These are phyloP conservation scores for Coniosporium tulheliwenetii DNA, from an alignment of 2,329 filamentous ascomycete species.

Conservation along the genomic window DNA sequence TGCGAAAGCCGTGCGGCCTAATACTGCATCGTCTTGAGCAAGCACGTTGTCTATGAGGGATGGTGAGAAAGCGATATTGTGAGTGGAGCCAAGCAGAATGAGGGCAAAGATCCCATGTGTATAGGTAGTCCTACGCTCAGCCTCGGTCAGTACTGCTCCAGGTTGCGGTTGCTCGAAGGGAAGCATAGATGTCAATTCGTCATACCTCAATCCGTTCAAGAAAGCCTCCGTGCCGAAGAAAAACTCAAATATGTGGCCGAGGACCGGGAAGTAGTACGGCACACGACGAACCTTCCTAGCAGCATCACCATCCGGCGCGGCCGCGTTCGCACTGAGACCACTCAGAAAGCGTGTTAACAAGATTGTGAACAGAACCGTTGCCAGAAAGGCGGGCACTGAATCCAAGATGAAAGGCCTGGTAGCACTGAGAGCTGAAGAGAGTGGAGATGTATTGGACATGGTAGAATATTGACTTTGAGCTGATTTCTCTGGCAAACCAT, in stretches of 20 bases:
- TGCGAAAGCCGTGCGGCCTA: too few species aligned
- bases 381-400: background rate
- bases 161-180: constrained; percentile 1
- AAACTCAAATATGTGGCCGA: constrained; percentile 39
- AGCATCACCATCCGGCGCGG: background rate
- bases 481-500: too few species aligned
- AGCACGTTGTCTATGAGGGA: constrained; percentile 27
- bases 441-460: too few species aligned
- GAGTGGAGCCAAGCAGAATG: constrained; percentile 31
- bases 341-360: background rate
- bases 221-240: constrained; percentile 28
- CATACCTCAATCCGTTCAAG: constrained; percentile 25
- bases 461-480: too few species aligned
- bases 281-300: constrained; percentile 26
- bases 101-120: constrained; percentile 30
- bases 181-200: constrained; percentile 1
- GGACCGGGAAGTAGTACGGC: constrained; percentile 44
- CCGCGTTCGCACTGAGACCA: background rate
- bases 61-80: constrained; percentile 34
- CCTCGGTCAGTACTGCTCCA: background rate
- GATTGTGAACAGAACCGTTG: background rate
- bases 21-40: constrained; percentile 13
- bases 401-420: too few species aligned
- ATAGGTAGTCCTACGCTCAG: constrained; percentile 15
- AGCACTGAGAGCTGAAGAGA: too few species aligned